These are phyloP conservation scores for Suhomyces tanzawaensis DNA, from an alignment of 805 yeast genomes.

Conservation along the genomic window DNA sequence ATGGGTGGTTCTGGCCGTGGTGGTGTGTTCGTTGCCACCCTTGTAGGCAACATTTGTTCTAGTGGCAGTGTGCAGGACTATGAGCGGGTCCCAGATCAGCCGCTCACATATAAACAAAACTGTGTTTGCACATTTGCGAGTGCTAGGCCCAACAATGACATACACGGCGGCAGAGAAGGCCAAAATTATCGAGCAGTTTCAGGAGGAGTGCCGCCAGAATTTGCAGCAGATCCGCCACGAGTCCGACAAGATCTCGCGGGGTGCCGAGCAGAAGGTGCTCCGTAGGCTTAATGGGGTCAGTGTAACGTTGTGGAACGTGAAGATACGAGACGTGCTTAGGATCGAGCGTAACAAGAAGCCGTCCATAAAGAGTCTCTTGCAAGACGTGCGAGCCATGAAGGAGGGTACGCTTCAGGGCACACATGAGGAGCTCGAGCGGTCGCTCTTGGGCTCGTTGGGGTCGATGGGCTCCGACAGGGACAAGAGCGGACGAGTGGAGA, in stretches of 20 bases:
- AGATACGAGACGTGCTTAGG: slow-evolving; percentile 41
- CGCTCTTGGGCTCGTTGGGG: neutral
- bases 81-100: no score
- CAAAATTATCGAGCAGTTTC: slow-evolving; percentile 29
- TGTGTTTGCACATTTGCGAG: no score
- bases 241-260: slow-evolving; percentile 21
- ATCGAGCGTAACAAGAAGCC: slow-evolving; percentile 41
- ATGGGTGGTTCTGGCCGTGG: no score
- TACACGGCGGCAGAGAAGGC: slow-evolving; percentile 37
- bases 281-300: slow-evolving; percentile 47
- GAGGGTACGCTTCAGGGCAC: neutral
- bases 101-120: no score
- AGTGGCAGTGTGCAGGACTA: slow-evolving; percentile 2
- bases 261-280: slow-evolving; percentile 35
- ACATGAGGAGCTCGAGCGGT: neutral
- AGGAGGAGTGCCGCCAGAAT: slow-evolving; percentile 19
- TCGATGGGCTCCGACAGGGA: no score
- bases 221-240: slow-evolving; percentile 23
- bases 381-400: slow-evolving; percentile 8
- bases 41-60: neutral
- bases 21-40: slow-evolving; percentile 4
- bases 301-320: slow-evolving; percentile 49
- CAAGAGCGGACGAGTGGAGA: no score
- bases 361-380: slow-evolving; percentile 9
- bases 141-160: slow-evolving; percentile 4